Evolutionary conservation across 2,329 filamentous ascomycete species (phyloP), one percentile per base, ranked within the genome.

Genomic region (Colletotrichum navitas): DNA sequence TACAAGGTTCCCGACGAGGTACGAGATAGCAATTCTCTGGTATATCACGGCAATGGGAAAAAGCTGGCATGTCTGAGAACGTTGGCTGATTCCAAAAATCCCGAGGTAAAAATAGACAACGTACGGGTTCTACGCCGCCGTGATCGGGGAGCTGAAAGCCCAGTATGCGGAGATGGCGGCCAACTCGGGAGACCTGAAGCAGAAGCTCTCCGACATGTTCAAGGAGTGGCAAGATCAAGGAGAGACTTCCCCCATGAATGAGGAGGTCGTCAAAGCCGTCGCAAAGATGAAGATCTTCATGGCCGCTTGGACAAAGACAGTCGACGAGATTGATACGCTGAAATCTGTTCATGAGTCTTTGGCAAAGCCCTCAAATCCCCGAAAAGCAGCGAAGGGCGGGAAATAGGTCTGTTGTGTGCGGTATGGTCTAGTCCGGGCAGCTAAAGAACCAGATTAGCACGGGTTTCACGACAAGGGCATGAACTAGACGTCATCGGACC

Each of bases 1-100:
- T 58, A 41, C n/a, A 10, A 26, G n/a, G 21, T 58, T 4, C 54
- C 54, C 2, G 21, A 14, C 12, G 54, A 41, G 54, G 54, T 58
- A 58, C 5, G 11, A 18, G 2, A 16, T 26, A 14, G 3, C 1
- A 5, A 6, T 11, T 18, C 4, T 10, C 3, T 14, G 36, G 4
- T 12, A 1, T 3, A 11, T 5, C n/a, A 1, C 7, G 3, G 14
- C 7, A 3, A 41, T 2, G 2, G 21, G 5, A 4, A 1, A 18
- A 26, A 7, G 5, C n/a, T 5, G 8, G 29, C 5, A 8, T n/a
- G 29, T 21, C 21, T 1, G 26, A 29, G 51, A 11, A 12, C 7
- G 12, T 36, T 8, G 1, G 34, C 54, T 58, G 8, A 58, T 14
- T 39, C 12, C 14, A 24, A 10, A 24, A 14, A 26, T 18, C 34